Base-by-base conservation (phyloP, 306 rosid genomes). In the Parietaria judaica region DNA sequence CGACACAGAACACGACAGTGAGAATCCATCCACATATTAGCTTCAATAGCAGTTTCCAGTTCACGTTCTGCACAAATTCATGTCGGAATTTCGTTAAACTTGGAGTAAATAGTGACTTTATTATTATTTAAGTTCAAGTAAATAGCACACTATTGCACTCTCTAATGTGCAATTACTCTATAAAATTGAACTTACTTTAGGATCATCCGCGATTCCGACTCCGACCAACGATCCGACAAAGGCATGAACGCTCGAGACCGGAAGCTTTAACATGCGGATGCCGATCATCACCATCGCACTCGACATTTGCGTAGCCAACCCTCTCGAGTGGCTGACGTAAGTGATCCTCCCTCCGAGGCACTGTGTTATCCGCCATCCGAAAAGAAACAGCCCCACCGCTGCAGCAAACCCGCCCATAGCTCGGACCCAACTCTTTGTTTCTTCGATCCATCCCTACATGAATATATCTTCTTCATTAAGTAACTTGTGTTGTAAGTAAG, bases 191-290 rank as follows among this genome's bases (percentile, higher is more conserved):
- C 70, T 71, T 14, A 71, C 70, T 60, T 64, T 36, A 14, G 75
- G 70, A 13, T 71, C 75, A 51, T 71, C 75, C 43, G 70, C 66
- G 6, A 51, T 58, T 41, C 75, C 75, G 41, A 64, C 62, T 58
- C 76, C 76, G 35, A 72, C 56, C 15, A 72, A 59, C 31, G 66
- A 72, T 17, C 71, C 76, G 45, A 72, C 76, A 66, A 72, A 65
- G 46, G 60, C 66, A 16, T 71, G 70, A 59, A 72, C 69, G 12
- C 66, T 72, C 65, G 76, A 59, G 12, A 72, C 71, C 1, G 76
- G 71, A 44, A 72, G 66, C 51, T 59, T 65, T 43, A 59, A 43
- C 50, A 11, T 51, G 45, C 51, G 47, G 16, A 72, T 62, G 14
- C 53, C 14, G 39, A 72, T 59, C 13, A 59, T 53, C 15, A 66